Base-by-base conservation (phyloP, 257 asterid species). In the Prunella vulgaris region DNA sequence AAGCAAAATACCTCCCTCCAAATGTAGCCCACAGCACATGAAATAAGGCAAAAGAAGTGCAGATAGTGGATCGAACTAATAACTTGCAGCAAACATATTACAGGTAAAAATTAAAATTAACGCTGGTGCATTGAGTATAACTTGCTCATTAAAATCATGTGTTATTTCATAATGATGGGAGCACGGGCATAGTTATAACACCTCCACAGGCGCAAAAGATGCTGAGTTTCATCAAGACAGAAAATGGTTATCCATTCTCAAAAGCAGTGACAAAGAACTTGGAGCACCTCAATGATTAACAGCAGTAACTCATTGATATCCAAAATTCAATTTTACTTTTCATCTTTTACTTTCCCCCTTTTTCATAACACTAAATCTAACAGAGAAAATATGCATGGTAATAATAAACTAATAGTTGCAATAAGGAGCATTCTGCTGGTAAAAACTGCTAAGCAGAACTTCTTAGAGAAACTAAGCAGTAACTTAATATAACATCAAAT, bases 21-120 rank as follows among this genome's bases (percentile, higher is more conserved):
- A 27, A 54, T 49, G 12, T 57, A 38, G 27, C 13, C 44, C 67
- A n/a, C 15, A 15, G 20, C 56, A 22, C 40, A 56, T 1, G 20
- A 48, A 37, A 56, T 25, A 24, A 15, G 57, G 68, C 21, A 13
- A 32, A 62, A 28, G 22, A 60, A 62, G 15, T 14, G 40, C 54
- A 53, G 59, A 58, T 18, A 22, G 18, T 21, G 32, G 60, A 54
- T 62, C 67, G 38, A 72, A 61, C 32, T 28, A 62, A 51, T 15
- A 66, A 42, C 56, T 42, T 38, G 25, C n/a, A 5, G 38, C 62
- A 74, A 48, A 28, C 64, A 74, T 66, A 54, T 59, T 58, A 1
- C 53, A 14, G 1, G 9, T 33, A 5, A 25, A 37, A 33, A n/a
- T n/a, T n/a, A n/a, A n/a, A 37, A 33, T 51, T 9, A 0, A 54